A percentile compares a stretch with the other conserved stretches of the same genome.
phyloP scores from a whole-genome alignment of 768 basidiomycete species.

The Leccinum variicolor region DNA sequence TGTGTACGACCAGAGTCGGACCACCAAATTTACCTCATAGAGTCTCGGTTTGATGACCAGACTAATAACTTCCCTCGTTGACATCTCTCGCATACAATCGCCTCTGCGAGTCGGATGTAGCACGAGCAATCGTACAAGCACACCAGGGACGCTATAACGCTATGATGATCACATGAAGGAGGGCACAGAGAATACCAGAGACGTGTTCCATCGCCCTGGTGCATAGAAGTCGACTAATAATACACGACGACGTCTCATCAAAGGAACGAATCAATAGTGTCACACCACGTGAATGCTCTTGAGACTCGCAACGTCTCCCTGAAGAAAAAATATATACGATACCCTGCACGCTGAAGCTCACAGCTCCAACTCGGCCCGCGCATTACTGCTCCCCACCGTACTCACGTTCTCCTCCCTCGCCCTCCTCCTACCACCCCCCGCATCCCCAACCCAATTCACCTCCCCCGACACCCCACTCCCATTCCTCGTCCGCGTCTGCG shows the following conservation, averaged over 20 bases:
- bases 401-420: not conserved
- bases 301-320: not conserved
- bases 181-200: no score
- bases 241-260: not conserved
- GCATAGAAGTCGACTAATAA: not conserved
- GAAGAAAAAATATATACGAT: not conserved
- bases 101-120: no score
- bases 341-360: constrained; percentile 3
- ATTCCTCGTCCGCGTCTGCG: not conserved
- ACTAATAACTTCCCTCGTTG: no score
- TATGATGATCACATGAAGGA: no score
- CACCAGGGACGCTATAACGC: no score
- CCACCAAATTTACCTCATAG: no score
- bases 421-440: not conserved
- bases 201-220: not conserved
- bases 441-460: constrained; percentile 14
- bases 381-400: constrained; percentile 24
- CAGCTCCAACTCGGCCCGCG: constrained; percentile 15
- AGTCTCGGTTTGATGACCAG: no score
- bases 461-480: constrained; percentile 5
- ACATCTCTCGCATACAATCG: no score
- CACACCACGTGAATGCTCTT: not conserved
- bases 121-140: no score
- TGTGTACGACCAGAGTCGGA: no score
- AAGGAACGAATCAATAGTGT: not conserved